phyloP scores from a whole-genome alignment of 306 rosid genomes.

The Ceratonia siliqua region DNA sequence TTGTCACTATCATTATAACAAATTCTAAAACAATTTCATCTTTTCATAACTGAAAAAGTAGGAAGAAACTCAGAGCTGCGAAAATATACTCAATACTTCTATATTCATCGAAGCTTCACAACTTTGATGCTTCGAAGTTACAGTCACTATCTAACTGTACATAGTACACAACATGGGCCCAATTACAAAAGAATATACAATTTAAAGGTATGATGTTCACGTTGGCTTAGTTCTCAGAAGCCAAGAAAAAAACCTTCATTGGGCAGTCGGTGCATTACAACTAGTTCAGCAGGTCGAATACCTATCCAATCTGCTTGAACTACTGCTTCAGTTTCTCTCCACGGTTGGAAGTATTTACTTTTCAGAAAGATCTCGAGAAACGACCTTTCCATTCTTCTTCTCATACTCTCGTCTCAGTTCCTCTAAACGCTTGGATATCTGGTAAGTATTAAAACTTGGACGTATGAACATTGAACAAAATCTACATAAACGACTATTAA shows the following conservation, averaged over 20 bases:
- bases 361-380: conserved; percentile 33
- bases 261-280: neutral
- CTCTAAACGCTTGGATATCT: conserved; percentile 82
- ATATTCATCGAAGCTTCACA: conserved; percentile 8
- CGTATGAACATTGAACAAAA: neutral
- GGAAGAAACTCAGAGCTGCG: neutral
- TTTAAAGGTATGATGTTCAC: conserved; percentile 17
- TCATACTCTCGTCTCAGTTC: conserved; percentile 71
- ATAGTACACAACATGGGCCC: neutral
- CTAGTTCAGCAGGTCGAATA: conserved; percentile 2
- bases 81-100: neutral
- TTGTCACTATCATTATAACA: neutral
- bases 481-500: neutral
- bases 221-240: conserved; percentile 4
- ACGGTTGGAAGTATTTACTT: conserved; percentile 35
- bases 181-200: conserved; percentile 18
- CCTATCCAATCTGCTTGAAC: neutral
- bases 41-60: neutral
- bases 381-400: conserved; percentile 56
- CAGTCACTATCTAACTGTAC: conserved; percentile 24
- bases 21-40: neutral
- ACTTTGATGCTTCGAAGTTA: neutral
- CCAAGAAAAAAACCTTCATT: neutral
- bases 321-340: conserved; percentile 24
- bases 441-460: conserved; percentile 20